Conservation (phyloP, 768 basidiomycete species). For the Hygrocybe coccinea region DNA sequence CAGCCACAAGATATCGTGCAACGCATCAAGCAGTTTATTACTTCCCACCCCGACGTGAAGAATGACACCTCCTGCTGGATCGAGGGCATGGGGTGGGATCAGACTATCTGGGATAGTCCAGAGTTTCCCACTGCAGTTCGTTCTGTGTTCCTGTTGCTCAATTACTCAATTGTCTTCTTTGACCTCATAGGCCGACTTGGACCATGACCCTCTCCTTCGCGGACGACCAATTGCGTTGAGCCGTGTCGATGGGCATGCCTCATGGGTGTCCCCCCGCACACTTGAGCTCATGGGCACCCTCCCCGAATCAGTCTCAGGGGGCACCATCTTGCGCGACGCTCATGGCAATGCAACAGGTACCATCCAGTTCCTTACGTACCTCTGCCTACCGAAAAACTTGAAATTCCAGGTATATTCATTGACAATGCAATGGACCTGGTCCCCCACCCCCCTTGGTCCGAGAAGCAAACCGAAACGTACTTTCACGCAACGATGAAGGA, state of each 20-base stretch:
- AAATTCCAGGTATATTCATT: slow-evolving; percentile 58
- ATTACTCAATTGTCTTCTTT: not conserved
- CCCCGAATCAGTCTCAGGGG: slow-evolving; percentile 64
- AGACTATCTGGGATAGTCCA: slow-evolving; percentile 65
- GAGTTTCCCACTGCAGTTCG: slow-evolving; percentile 71
- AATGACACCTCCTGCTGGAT: slow-evolving; percentile 63
- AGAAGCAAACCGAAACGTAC: slow-evolving; percentile 52
- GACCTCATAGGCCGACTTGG: slow-evolving; percentile 61
- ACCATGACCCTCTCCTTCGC: slow-evolving; percentile 58
- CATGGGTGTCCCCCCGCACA: slow-evolving; percentile 78
- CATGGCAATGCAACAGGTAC: slow-evolving; percentile 66
- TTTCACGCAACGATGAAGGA: slow-evolving; percentile 61
- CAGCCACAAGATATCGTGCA: slow-evolving; percentile 54
- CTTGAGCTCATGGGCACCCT: slow-evolving; percentile 59
- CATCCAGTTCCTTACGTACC: not conserved
- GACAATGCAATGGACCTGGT: slow-evolving; percentile 86
- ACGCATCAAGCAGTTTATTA: slow-evolving; percentile 55
- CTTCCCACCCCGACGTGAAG: slow-evolving; percentile 50
- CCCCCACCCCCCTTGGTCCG: slow-evolving; percentile 57
- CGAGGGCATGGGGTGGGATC: slow-evolving; percentile 90
- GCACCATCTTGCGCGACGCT: slow-evolving; percentile 61
- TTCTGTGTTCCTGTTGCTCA: slow-evolving; percentile 2
- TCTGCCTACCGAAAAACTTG: not conserved
- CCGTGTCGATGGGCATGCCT: slow-evolving; percentile 79
- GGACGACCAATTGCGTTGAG: slow-evolving; percentile 67